Base-by-base conservation (phyloP, 2,329 filamentous ascomycete genomes). In the Xylariomycetidae sp. region DNA sequence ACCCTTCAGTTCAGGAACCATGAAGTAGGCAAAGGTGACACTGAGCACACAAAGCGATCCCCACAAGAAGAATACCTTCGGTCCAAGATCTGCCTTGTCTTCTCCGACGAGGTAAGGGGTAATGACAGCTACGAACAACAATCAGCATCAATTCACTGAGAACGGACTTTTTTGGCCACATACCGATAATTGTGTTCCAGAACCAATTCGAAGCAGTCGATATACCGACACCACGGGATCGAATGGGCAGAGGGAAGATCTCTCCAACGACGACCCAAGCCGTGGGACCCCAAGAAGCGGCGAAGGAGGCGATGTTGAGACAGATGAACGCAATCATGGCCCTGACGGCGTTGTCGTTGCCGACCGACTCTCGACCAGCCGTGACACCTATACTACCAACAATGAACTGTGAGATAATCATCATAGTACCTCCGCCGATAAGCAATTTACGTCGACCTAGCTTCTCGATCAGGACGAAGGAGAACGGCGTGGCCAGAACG, bases 261-360 rank as follows among this genome's bases (percentile, higher is more conserved):
- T 88, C 82, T 52, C 82, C 82, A 47, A 85, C 82, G 35, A 86
- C 70, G 26, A 75, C 72, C 78, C 77, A 82, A 13, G 76, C 66
- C 9, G 54, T 75, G 1, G 83, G 82, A 25, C 82, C 83, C 82
- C 82, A 88, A 32, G 82, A 86, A 14, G 68, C 71, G 32, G 82
- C 82, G 58, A 87, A 88, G 73, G 82, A 85, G 66, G 82, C 78
- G 62, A 88, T 85, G 70, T 83, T 83, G 63, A 88, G 74, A 63
- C 76, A 82, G 55, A 85, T 85, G 65, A 86, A 85, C 34, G 80
- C 75, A 46, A 87, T 83, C 64, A 82, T 73, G 25, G 76, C 71
- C 23, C 49, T 49, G 25, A 58, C 51, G n/a, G 59, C 60, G 10
- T 32, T 32, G 16, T 37, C 18, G 39, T 70, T 60, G 46, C 61